Evolutionary conservation across 371 early-diverging fungal genomes (phyloP).

Genomic region (Mucor indicus): DNA sequence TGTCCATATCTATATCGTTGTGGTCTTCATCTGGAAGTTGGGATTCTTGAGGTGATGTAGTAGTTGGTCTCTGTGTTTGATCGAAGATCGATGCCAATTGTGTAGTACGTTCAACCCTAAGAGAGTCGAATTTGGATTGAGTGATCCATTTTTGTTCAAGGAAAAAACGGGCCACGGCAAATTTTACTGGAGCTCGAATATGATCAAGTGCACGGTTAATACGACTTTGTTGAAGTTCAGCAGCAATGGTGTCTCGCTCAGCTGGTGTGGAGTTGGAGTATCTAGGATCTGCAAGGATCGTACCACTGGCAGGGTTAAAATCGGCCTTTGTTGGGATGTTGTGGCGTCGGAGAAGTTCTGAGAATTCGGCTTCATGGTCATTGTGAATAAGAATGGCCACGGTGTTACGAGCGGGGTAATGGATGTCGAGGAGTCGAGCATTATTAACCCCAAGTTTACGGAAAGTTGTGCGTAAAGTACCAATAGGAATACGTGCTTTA

Average conservation of each 20-base stretch:
- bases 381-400: neutral
- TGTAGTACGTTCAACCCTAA: no score
- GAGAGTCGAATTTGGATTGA: no score
- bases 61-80: no score
- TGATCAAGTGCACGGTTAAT: neutral
- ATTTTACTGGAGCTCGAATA: neutral
- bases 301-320: neutral
- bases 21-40: no score
- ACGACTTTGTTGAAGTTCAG: neutral
- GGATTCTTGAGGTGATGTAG: no score
- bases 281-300: neutral
- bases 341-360: neutral
- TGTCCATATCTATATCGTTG: no score
- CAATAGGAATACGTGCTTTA: neutral
- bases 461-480: neutral
- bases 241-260: neutral
- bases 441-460: neutral
- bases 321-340: neutral
- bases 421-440: neutral
- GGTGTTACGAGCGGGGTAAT: slow-evolving; percentile 2
- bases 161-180: neutral
- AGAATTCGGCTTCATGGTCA: neutral
- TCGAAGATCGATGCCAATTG: no score
- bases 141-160: neutral
- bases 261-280: neutral